Base-by-base conservation (phyloP, 2,329 filamentous ascomycete genomes). In the Daldinia eschscholtzii region DNA sequence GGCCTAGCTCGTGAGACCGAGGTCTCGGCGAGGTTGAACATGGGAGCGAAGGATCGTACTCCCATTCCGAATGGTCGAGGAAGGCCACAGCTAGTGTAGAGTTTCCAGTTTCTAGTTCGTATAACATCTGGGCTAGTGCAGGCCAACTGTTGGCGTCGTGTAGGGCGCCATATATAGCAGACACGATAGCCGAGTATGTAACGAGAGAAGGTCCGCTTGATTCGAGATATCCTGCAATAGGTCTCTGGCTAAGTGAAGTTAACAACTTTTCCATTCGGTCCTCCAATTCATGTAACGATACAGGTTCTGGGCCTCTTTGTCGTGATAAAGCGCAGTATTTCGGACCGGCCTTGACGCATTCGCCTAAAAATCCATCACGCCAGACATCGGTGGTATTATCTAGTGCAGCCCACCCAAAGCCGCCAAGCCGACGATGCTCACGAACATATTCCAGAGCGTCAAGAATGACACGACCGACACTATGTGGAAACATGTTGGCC, bases 351-450 rank as follows among this genome's bases (percentile, higher is more conserved):
- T 81, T 80, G 57, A 86, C 48, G 50, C 85, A 87, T 68, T 85
- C 84, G 23, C 83, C 83, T 2, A 86, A 75, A 57, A 87, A 85
- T 13, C 84, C 84, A 62, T 86, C 83, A 26, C 77, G 79, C 82
- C 83, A 86, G 1, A 83, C 83, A 66, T 86, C 74, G 0, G 84
- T 86, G 6, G 77, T 81, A 66, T 86, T 86, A 63, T 85, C 84
- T 4, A 86, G 78, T 3, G 83, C 80, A 0, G 81, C 81, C 79
- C 79, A 83, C 4, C 83, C 84, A 64, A 84, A 85, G 0, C 83
- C 83, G 12, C 81, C 84, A 1, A 84, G 76, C 6, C 80, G 65
- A 7, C 84, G 81, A 52, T 85, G 81, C 50, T 86, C 83, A 6
- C 76, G 78, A 3, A 84, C 80, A 61, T 84, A 84, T 68, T 85